These are phyloP conservation scores for Talaromyces sp. DNA, from an alignment of 2,329 filamentous ascomycete species.

Conservation along the genomic window DNA sequence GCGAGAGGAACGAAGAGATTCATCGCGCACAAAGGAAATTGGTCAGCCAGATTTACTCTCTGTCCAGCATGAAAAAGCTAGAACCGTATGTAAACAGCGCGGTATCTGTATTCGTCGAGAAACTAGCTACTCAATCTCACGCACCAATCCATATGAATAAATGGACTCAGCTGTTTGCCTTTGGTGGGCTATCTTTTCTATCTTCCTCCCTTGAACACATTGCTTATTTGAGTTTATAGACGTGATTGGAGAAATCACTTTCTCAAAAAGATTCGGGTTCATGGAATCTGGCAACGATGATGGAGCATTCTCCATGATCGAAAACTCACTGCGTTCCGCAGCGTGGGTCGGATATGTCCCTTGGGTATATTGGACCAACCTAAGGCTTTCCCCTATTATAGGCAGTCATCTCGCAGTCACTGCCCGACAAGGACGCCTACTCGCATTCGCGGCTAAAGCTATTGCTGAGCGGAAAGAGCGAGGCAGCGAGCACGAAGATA, in stretches of 20 bases:
- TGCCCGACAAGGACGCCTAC: slow-evolving; percentile 28
- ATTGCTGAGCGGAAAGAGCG: slow-evolving; percentile 23
- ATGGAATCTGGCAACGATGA: slow-evolving; percentile 30
- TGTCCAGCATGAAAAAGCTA: slow-evolving; percentile 34
- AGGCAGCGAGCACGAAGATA: slow-evolving; percentile 30
- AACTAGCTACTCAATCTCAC: slow-evolving; percentile 22
- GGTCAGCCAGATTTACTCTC: slow-evolving; percentile 31
- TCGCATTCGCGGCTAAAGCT: slow-evolving; percentile 15
- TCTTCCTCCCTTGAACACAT: slow-evolving; percentile 18
- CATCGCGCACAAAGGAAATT: slow-evolving; percentile 32
- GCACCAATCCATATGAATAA: not conserved
- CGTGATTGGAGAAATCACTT: slow-evolving; percentile 40
- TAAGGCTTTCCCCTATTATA: slow-evolving; percentile 30
- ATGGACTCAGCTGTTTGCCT: slow-evolving; percentile 9
- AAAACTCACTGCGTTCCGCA: slow-evolving; percentile 26
- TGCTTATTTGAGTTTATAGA: slow-evolving; percentile 20
- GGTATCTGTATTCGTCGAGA: slow-evolving; percentile 28
- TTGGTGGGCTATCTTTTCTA: not conserved
- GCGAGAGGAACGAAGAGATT: slow-evolving; percentile 31
- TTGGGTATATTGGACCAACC: slow-evolving; percentile 30
- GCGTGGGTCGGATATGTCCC: slow-evolving; percentile 37
- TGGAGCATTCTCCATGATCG: slow-evolving; percentile 30
- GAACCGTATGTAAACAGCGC: slow-evolving; percentile 38
- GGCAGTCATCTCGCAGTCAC: slow-evolving; percentile 33
- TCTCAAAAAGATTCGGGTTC: slow-evolving; percentile 34